Percentiles rank a stretch among this genome's conserved stretches.
These are phyloP conservation scores for Torulaspora pretoriensis DNA, from an alignment of 1,139 yeast species.

Conservation along the genomic window DNA sequence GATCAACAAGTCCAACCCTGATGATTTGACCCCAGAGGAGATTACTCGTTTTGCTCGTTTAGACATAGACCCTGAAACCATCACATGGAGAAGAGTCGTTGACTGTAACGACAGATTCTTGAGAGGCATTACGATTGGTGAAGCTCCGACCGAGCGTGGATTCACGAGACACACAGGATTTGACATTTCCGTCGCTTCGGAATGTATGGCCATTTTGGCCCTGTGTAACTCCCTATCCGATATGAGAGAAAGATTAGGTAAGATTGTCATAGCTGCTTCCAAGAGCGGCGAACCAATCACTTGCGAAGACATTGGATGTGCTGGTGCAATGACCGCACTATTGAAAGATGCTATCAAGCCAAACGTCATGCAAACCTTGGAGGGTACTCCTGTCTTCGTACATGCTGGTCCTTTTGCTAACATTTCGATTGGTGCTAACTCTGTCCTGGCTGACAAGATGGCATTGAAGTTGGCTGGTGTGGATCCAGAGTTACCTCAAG, in stretches of 20 bases:
- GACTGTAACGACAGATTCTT: constrained; percentile 93
- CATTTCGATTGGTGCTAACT: constrained; percentile 93
- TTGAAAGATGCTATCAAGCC: constrained; percentile 97
- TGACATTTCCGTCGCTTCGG: constrained; percentile 95
- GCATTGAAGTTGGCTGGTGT: constrained; percentile 91
- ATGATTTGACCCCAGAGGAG: constrained; percentile 78
- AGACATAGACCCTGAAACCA: constrained; percentile 89
- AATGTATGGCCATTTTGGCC: constrained; percentile 98
- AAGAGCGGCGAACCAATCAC: constrained; percentile 84
- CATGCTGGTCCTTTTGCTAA: constrained; percentile 99
- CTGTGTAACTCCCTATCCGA: constrained; percentile 76
- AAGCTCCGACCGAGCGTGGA: constrained; percentile 94
- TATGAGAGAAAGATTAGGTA: constrained; percentile 86
- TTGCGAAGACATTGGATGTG: constrained; percentile 94
- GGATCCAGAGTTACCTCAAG: constrained; percentile 45
- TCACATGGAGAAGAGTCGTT: constrained; percentile 95
- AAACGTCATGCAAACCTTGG: constrained; percentile 94
- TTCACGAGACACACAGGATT: constrained; percentile 86
- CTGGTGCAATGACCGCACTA: constrained; percentile 94
- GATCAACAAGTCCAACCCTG: constrained; percentile 74
- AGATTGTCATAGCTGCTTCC: constrained; percentile 84
- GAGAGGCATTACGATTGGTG: constrained; percentile 87
- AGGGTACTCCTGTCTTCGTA: constrained; percentile 96
- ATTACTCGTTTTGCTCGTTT: constrained; percentile 71
- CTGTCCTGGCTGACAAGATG: constrained; percentile 91